Evolutionary conservation across 352 stramenopile genomes (phyloP), one percentile per base, ranked within the genome.

Genomic region (Phytophthora melonis): DNA sequence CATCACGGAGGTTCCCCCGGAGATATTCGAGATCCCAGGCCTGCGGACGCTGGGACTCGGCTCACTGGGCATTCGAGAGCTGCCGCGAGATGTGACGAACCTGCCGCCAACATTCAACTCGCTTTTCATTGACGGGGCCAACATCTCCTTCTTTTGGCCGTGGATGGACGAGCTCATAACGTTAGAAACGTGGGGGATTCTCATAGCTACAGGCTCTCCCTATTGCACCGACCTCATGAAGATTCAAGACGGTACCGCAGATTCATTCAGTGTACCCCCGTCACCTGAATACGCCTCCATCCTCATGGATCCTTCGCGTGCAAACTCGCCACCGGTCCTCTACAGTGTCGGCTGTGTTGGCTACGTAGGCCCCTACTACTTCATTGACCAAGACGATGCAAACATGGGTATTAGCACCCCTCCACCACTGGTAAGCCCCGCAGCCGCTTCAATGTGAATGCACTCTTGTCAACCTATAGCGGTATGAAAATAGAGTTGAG

Each of bases 1-100:
- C 10, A 72, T 80, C 21, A 62, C 47, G 1, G 18, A 60, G 14
- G 30, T 85, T 7, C 63, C 73, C 3, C 19, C 54, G 5, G 41
- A 49, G n/a, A 32, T 78, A 32, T 78, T 80, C 3, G 45, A 68
- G 3, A 47, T 65, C 1, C 32, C 61, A 50, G 36, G 25, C 11
- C 32, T 79, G 27, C 5, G 25, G 23, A 57, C 23, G 9, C n/a
- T 82, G 9, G 54, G 68, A 30, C 19, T 54, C 9, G 49, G 66
- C 5, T 10, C 41, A 18, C 63, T 57, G 13, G 55, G 64, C 45
- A 21, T 79, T 10, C 23, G n/a, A 10, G 47, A 73, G 21, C 50
- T 81, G 21, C 70, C 62, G 5, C 49, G 32, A 3, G 69, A 76
- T 34, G 70, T 79, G 54, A 66, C 53, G 11, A 49, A 55, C 18